Percentiles rank a stretch among this genome's conserved stretches.
phyloP scores from a whole-genome alignment of 495 filamentous ascomycete genomes.

The Xylaria venustula region DNA sequence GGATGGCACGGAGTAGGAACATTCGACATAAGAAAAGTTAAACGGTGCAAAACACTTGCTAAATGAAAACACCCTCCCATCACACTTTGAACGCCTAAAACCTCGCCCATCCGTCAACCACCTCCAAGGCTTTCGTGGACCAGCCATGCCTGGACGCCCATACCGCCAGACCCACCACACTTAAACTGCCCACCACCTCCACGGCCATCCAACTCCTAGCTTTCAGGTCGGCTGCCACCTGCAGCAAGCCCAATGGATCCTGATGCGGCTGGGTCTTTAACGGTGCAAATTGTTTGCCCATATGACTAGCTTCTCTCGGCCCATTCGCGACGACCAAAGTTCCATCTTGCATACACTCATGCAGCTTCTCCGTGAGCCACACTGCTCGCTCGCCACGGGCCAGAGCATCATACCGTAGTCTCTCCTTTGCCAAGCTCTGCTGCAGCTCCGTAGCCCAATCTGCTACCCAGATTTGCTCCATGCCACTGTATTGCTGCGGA shows the following conservation, averaged over 20 bases:
- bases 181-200: constrained; percentile 75
- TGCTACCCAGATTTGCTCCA: constrained; percentile 77
- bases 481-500: constrained; percentile 70
- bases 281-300: constrained; percentile 10
- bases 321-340: constrained; percentile 50
- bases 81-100: neutral
- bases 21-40: neutral
- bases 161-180: constrained; percentile 68
- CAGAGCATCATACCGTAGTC: constrained; percentile 69
- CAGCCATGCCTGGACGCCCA: constrained; percentile 50
- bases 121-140: constrained; percentile 20
- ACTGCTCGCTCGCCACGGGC: constrained; percentile 69
- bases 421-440: constrained; percentile 76
- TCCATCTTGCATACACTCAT: constrained; percentile 73
- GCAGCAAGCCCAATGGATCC: constrained; percentile 76
- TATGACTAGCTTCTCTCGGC: too few relatives aligned
- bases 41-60: too few relatives aligned
- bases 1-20: too few relatives aligned
- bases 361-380: constrained; percentile 75
- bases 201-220: constrained; percentile 65
- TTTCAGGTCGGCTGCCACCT: constrained; percentile 66
- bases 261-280: constrained; percentile 43
- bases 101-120: constrained; percentile 26
- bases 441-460: constrained; percentile 93
- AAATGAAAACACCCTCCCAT: neutral